Evolutionary conservation across 495 filamentous ascomycete genomes (phyloP), one percentile per base, ranked within the genome.

Genomic region (Sporormia fimetaria): DNA sequence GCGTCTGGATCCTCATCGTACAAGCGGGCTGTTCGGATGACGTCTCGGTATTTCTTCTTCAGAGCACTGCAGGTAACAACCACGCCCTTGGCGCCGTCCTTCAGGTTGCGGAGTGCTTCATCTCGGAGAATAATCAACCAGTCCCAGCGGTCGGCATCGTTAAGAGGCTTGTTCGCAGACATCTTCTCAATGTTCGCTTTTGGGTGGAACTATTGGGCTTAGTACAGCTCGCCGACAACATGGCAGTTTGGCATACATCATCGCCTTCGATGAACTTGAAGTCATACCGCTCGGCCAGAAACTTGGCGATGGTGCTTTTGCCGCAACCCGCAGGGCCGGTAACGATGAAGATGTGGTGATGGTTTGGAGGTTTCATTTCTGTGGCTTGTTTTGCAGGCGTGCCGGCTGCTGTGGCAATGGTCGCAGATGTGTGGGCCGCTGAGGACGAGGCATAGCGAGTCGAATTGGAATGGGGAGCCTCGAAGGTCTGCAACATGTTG

Each of bases 11-110:
- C 70, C 42, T 74, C 70, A 65, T 93, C 47, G 42, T 55, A 55
- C 16, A 54, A 87, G 11, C 81, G 73, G 2, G 88, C 90, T 6
- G 90, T 75, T 35, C 92, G 80, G 62, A 99, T 87, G 30, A 95
- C 87, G 59, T 99, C 88, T 47, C 92, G 83, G 68, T 99, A 99
- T 65, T 88, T 92, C 56, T 81, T 81, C 68, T 96, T 96, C 35
- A 99, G 71, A 3, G 88, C 90, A 10, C 84, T 93, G 70, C 92
- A 99, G 33, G 92, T 94, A 39, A 99, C 70, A 15, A 99, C 83
- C 18, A 94, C 93, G 35, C 88, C 92, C 23, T 74, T 64, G 0
- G 75, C 68, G 1, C 69, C 69, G 25, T 63, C 55, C 42, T 50
- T 63, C 21, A 68, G 63, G 23, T 74, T 70, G 22, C 55, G 58